A percentile compares a stretch with the other conserved stretches of the same genome.
phyloP scores from a whole-genome alignment of 208 protist species.

The Wallacemonas sp. region DNA sequence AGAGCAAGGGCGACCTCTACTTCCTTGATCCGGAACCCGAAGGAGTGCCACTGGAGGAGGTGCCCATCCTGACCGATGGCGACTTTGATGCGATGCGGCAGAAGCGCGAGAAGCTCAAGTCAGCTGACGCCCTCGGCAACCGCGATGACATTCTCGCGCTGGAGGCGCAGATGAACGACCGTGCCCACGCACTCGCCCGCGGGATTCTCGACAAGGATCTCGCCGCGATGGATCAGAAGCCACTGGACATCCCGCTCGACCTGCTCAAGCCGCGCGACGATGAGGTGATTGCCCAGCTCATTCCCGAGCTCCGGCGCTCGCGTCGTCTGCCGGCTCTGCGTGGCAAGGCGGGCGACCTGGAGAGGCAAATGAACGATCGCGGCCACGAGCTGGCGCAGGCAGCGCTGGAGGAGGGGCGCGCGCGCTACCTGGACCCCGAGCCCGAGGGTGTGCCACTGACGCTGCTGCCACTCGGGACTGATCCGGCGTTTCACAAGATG shows the following conservation, averaged over 20 bases:
- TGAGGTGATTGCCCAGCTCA: conserved; percentile 36
- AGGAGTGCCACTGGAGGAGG: conserved; percentile 44
- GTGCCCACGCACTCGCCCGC: conserved; percentile 40
- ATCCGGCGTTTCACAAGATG: conserved; percentile 49
- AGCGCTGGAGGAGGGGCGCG: conserved; percentile 53
- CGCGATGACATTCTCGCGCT: conserved; percentile 45
- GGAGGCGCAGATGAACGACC: conserved; percentile 65
- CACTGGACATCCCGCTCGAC: conserved; percentile 63
- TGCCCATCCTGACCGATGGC: conserved; percentile 39
- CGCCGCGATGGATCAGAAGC: conserved; percentile 49
- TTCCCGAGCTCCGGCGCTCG: conserved; percentile 43
- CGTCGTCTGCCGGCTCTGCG: conserved; percentile 29
- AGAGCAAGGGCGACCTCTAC: conserved; percentile 73
- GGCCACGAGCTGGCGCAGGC: conserved; percentile 39
- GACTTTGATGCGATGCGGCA: conserved; percentile 48
- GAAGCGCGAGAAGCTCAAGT: conserved; percentile 48
- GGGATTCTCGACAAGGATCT: conserved; percentile 54
- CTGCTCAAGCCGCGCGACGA: conserved; percentile 60
- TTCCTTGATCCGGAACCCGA: conserved; percentile 61
- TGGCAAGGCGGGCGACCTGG: conserved; percentile 33
- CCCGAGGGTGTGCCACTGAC: conserved; percentile 63
- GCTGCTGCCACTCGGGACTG: conserved; percentile 50
- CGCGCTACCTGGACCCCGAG: conserved; percentile 48
- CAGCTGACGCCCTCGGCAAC: conserved; percentile 47
- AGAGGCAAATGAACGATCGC: conserved; percentile 47